Base-by-base conservation (phyloP, 352 stramenopile species). In the Phytophthora nicotianae region DNA sequence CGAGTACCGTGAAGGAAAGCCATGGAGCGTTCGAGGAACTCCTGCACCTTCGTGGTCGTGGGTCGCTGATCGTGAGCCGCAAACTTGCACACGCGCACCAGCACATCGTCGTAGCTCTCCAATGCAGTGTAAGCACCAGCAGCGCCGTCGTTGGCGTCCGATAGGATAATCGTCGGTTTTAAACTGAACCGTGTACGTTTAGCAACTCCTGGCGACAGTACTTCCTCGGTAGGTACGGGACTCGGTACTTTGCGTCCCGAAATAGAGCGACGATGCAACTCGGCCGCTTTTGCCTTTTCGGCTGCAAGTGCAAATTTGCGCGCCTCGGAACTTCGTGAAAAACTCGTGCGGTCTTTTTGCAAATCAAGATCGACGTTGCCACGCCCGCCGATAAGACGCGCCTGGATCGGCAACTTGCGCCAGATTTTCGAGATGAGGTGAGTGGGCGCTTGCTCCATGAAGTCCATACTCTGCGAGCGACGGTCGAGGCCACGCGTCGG, bases 341-440 rank as follows among this genome's bases (percentile, higher is more conserved):
- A 88, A 40, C 75, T 86, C 37, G 70, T 69, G n/a, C 75, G 78
- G 49, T 88, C 78, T 56, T 88, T 88, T 54, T 88, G 75, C 43
- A 88, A 35, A 40, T 88, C 78, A 13, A 88, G 55, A 50, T 88
- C 78, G 19, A 88, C 70, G 54, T 62, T 79, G 17, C 78, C 78
- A 9, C 74, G 74, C 23, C 74, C 75, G 37, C 75, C 73, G 24
- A 81, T 80, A 16, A 91, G 69, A 21, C 80, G 76, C 17, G 82
- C 82, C 54, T 91, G 83, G 58, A 91, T 86, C 20, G 83, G 83
- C 55, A 91, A 60, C 62, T 91, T 91, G 40, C 81, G 80, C 83
- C 83, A 91, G 50, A 90, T 86, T 69, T 91, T 91, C 5, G 78
- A 83, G 63, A 91, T 91, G 21, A 91, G 57, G 51, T 91, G 83